phyloP scores from a whole-genome alignment of 441 rosid species.

The Macaranga tanarius region DNA sequence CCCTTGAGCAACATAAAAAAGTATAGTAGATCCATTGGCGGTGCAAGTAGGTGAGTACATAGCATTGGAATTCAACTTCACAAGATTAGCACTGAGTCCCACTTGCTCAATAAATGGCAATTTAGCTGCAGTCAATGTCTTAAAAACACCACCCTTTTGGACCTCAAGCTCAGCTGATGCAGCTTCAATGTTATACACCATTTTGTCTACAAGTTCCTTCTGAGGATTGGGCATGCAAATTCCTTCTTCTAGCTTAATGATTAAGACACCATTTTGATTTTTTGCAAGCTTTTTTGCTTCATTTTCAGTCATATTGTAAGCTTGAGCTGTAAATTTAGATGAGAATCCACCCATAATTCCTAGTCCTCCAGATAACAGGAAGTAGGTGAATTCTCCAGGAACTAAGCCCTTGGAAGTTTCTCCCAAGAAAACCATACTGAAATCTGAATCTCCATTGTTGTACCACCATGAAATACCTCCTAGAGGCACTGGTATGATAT shows the following conservation, averaged over 20 bases:
- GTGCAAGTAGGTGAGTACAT: conserved; percentile 24
- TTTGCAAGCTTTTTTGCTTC: conserved; percentile 24
- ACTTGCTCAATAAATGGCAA: conserved; percentile 30
- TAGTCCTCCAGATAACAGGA: conserved; percentile 24
- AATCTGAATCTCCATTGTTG: conserved; percentile 32
- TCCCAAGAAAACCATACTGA: conserved; percentile 29
- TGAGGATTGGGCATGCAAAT: conserved; percentile 17
- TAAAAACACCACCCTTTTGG: conserved; percentile 17
- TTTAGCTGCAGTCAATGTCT: conserved; percentile 1
- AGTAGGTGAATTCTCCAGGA: conserved; percentile 37
- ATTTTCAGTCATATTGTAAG: conserved; percentile 18
- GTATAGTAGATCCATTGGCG: conserved; percentile 3
- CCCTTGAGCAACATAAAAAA: conserved; percentile 28
- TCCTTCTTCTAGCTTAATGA: conserved; percentile 23
- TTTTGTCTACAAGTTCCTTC: not conserved
- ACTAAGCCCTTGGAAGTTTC: conserved; percentile 25
- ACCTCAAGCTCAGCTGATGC: conserved; percentile 21
- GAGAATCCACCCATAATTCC: conserved; percentile 32
- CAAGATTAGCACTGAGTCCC: conserved; percentile 21
- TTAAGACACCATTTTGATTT: conserved; percentile 21
- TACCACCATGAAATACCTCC: conserved; percentile 44
- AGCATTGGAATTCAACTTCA: conserved; percentile 30
- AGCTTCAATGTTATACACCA: conserved; percentile 19
- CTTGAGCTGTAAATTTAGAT: conserved; percentile 17
- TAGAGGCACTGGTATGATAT: conserved; percentile 24